Conservation (phyloP, 352 stramenopile genomes). For the Peronospora belbahrii region DNA sequence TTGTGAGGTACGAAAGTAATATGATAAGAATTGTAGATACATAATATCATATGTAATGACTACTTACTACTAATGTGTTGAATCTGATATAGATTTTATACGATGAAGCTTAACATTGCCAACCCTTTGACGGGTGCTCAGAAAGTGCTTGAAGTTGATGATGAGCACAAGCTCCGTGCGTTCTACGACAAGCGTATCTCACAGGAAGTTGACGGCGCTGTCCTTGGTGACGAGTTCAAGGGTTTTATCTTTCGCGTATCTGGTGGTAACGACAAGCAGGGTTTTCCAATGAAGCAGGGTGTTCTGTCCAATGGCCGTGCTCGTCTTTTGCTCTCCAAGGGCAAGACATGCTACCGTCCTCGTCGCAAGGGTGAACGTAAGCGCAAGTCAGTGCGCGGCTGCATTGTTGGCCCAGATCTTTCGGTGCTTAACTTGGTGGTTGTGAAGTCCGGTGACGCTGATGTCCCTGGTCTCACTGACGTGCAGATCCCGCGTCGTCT, state of each 20-base stretch:
- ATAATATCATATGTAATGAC: neutral
- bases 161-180: constrained; percentile 98
- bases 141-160: constrained; percentile 99
- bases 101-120: constrained; percentile 99
- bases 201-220: constrained; percentile 97
- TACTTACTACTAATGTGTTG: neutral
- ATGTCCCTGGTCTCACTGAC: constrained; percentile 97
- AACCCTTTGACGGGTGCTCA: constrained; percentile 96
- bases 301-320: constrained; percentile 98
- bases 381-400: constrained; percentile 99
- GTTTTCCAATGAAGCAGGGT: constrained; percentile 99
- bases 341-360: constrained; percentile 95
- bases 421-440: constrained; percentile 99
- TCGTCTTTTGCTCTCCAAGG: constrained; percentile 96
- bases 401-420: constrained; percentile 98
- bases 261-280: constrained; percentile 99
- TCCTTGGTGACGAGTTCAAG: constrained; percentile 99
- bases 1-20: constrained; percentile 49
- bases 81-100: constrained; percentile 34
- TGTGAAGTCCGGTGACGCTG: constrained; percentile 94
- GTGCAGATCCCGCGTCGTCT: constrained; percentile 93
- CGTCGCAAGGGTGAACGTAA: constrained; percentile 95
- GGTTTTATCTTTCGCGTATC: constrained; percentile 98
- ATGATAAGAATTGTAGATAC: neutral
- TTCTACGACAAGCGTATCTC: constrained; percentile 99